phyloP scores from a whole-genome alignment of 2,329 filamentous ascomycete genomes.

The Scedosporium aurantiacum region DNA sequence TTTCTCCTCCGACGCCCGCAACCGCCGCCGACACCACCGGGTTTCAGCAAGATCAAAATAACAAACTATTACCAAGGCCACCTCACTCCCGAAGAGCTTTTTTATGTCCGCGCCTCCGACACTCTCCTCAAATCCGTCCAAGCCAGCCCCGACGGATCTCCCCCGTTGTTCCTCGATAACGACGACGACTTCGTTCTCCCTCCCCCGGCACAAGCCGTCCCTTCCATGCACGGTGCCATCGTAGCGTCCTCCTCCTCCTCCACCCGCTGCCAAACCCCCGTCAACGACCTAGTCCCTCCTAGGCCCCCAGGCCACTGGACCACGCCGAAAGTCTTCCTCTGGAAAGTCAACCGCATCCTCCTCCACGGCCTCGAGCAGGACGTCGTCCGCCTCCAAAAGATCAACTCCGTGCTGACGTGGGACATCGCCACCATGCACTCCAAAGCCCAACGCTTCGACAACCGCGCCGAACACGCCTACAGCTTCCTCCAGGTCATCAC shows the following conservation, averaged over 20 bases:
- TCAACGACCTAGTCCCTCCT: conserved; percentile 18
- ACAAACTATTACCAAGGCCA: conserved; percentile 39
- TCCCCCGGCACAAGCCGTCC: conserved; percentile 17
- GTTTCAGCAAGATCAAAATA: conserved; percentile 30
- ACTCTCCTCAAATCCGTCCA: conserved; percentile 23
- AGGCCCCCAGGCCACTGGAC: conserved; percentile 28
- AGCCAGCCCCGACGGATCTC: conserved; percentile 9
- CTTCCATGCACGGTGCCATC: conserved; percentile 3
- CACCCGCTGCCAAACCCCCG: conserved; percentile 3
- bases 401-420: conserved; percentile 34
- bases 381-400: conserved; percentile 33
- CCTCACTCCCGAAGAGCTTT: conserved; percentile 33
- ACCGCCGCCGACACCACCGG: conserved; percentile 22
- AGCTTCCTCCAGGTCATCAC: conserved; percentile 36
- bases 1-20: conserved; percentile 28
- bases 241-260: background rate
- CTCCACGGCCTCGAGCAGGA: conserved; percentile 38
- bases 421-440: conserved; percentile 38
- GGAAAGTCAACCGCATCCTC: conserved; percentile 27
- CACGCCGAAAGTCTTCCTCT: conserved; percentile 26
- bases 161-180: conserved; percentile 8
- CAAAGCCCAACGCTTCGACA: conserved; percentile 38
- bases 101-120: conserved; percentile 23
- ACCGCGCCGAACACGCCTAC: conserved; percentile 40
- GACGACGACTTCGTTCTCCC: conserved; percentile 21